Base-by-base conservation (phyloP, 768 basidiomycete species). In the Sistotremastrum suecicum region DNA sequence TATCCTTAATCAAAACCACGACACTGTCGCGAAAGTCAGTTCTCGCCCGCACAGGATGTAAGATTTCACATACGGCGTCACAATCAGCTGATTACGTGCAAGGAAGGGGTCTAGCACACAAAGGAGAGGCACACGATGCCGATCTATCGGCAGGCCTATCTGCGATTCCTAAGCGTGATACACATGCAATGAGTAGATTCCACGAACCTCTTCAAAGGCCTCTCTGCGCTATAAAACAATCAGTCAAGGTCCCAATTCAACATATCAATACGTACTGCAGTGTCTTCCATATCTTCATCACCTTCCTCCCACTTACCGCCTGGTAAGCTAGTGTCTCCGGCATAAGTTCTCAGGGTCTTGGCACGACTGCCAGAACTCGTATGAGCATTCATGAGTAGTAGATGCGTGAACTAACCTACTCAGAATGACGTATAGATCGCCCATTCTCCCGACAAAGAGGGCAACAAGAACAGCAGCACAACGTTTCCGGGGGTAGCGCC, bases 311-410 rank as follows among this genome's bases (percentile, higher is more conserved):
- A 70, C 57, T 80, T 87, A 0, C 90, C 89, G 5, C 90, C 89
- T 0, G 89, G 90, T 4, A 94, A 63, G 1, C 86, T 83, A 0
- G 90, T 94, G 58, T 92, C 90, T 0, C 86, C 86, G 0, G 89
- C 83, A 54, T 84, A 94, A 6, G 80, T 71, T 35, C 77, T 67
- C 53, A 94, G 63, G 3, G 74, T 74, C 0, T 80, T 69, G 1
- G 88, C 78, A 2, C 89, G 78, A 50, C 89, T 92, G 42, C 7
- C 4, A 42, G 41, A 29, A 39, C 31, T 32, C 4, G 12, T 29
- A 30, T 42, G 37, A 40, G 38, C 12, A 20, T 28, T 30, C 10
- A 29, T 20, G 42, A n/a, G 31, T 2, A 28, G 2, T 3, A 31
- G 32, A 11, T 32, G 11, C 7, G 55, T 48, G 47, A 46, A 66